Conservation (phyloP, 345 rosid species). For the Arabidopsis arenosa region DNA sequence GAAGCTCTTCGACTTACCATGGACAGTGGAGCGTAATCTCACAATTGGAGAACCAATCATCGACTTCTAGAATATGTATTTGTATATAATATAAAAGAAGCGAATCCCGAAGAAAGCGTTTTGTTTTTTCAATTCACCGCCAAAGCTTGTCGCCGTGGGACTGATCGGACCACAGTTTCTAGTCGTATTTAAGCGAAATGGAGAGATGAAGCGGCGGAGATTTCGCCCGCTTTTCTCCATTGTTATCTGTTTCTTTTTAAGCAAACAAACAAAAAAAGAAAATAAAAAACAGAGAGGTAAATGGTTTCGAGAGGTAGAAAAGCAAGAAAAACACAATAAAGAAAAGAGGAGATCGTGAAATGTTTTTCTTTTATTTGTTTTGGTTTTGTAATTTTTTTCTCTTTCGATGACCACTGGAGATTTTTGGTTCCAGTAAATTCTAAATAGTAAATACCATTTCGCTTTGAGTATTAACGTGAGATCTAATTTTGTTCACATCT, state of each 20-base stretch:
- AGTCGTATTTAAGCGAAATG: constrained; percentile 31
- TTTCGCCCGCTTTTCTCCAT: constrained; percentile 47
- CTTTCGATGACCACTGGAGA: constrained; percentile 33
- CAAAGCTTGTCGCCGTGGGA: constrained; percentile 1
- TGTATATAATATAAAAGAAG: constrained; percentile 14
- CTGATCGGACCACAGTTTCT: constrained; percentile 42
- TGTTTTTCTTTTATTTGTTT: constrained; percentile 12
- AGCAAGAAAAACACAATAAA: background rate
- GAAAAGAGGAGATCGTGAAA: background rate
- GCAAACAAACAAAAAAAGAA: background rate
- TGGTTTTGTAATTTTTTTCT: constrained; percentile 5
- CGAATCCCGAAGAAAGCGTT: constrained; percentile 9
- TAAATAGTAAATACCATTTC: constrained; percentile 39
- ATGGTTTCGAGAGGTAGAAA: constrained; percentile 27
- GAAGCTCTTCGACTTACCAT: constrained; percentile 85
- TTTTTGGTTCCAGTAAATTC: constrained; percentile 35
- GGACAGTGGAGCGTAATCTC: constrained; percentile 84
- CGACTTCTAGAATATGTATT: constrained; percentile 58
- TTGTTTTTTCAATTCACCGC: background rate
- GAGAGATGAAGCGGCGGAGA: constrained; percentile 46
- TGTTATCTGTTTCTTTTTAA: constrained; percentile 29
- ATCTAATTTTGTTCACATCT: background rate
- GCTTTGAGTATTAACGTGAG: constrained; percentile 3
- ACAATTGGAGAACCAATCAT: constrained; percentile 89
- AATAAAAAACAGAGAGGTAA: constrained; percentile 8